A percentile compares a stretch with the other conserved stretches of the same genome.
Conservation (phyloP, 805 yeast species). For the Candida insectalens region DNA sequence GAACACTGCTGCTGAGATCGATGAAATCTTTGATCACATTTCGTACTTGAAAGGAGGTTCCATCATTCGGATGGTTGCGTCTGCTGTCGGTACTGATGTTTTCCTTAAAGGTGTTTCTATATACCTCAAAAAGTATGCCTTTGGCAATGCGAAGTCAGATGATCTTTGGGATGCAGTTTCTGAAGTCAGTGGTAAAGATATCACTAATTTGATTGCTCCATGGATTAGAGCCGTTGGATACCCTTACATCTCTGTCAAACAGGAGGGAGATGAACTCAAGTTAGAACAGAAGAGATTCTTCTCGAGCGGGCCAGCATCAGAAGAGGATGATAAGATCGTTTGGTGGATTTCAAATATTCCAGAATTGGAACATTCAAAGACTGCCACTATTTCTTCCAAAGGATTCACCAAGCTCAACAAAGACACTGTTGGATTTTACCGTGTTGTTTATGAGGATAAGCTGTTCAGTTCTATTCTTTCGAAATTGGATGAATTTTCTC, state of each 20-base stretch:
- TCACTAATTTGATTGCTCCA: constrained; percentile 47
- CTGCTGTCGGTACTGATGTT: constrained; percentile 54
- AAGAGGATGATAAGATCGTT: constrained; percentile 44
- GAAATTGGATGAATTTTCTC: constrained; percentile 28
- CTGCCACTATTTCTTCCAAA: constrained; percentile 9
- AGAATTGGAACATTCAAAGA: constrained; percentile 14
- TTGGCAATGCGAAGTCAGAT: constrained; percentile 61
- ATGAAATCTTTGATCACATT: constrained; percentile 74
- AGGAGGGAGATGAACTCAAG: constrained; percentile 24
- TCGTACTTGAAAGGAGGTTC: constrained; percentile 80
- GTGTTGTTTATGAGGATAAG: constrained; percentile 40
- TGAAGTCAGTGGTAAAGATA: constrained; percentile 53
- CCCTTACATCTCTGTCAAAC: constrained; percentile 50
- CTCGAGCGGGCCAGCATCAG: constrained; percentile 45
- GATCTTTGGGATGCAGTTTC: constrained; percentile 66
- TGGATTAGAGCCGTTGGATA: constrained; percentile 73
- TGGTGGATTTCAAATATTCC: constrained; percentile 50
- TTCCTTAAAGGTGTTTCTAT: constrained; percentile 67
- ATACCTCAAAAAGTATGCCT: constrained; percentile 55
- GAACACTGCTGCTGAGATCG: constrained; percentile 67
- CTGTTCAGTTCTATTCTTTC: constrained; percentile 32
- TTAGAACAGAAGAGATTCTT: constrained; percentile 54
- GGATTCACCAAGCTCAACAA: constrained; percentile 36
- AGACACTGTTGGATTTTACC: constrained; percentile 40
- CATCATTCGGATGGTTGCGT: constrained; percentile 66